phyloP scores from a whole-genome alignment of 2,329 filamentous ascomycete species.

The Huntiella abstrusa region DNA sequence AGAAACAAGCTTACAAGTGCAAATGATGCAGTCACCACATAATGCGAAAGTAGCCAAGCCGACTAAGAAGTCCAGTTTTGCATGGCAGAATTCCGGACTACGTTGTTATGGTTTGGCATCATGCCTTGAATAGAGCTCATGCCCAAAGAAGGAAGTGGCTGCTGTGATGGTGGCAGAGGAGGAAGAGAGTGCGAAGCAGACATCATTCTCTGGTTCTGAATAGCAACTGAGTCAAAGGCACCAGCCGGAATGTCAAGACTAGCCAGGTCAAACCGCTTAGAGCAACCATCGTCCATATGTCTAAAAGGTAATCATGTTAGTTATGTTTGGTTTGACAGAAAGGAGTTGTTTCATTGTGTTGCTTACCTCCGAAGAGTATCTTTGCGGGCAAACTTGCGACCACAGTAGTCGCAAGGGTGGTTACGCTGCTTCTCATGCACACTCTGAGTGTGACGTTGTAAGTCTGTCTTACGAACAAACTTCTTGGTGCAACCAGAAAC shows the following conservation, averaged over 20 bases:
- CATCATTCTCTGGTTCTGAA: constrained; percentile 8
- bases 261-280: constrained; percentile 42
- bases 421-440: constrained; percentile 59
- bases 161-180: constrained; percentile 1
- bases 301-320: constrained; percentile 21
- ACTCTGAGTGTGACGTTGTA: constrained; percentile 41
- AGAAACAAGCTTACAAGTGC: background rate
- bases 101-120: background rate
- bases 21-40: constrained; percentile 1
- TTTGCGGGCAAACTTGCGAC: constrained; percentile 55
- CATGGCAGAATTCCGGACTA: background rate
- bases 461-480: constrained; percentile 70
- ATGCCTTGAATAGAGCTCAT: constrained; percentile 4
- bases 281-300: constrained; percentile 60
- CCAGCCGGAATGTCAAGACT: constrained; percentile 27
- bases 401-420: constrained; percentile 52
- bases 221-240: constrained; percentile 14
- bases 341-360: background rate
- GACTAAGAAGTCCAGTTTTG: constrained; percentile 3
- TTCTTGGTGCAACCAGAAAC: constrained; percentile 48
- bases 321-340: background rate
- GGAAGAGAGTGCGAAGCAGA: background rate
- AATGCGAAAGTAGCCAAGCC: background rate
- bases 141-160: background rate
- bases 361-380: constrained; percentile 63